Evolutionary conservation across 352 stramenopile species (phyloP).

Genomic region (Albugo laibachii): DNA sequence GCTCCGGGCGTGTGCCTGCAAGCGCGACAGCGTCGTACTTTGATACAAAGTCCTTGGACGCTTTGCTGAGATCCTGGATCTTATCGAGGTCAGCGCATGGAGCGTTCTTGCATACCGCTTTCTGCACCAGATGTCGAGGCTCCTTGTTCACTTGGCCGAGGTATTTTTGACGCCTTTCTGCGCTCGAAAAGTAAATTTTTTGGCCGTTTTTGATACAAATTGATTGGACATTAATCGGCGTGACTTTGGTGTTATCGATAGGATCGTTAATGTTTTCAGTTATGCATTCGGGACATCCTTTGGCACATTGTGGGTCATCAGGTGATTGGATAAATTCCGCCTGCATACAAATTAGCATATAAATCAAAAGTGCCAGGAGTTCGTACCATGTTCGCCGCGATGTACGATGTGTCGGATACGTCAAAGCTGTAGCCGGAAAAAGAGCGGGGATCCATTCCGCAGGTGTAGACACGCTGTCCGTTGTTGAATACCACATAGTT

Average conservation of each 20-base stretch:
- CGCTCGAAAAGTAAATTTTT: conserved; percentile 71
- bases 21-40: conserved; percentile 13
- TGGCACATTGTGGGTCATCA: conserved; percentile 10
- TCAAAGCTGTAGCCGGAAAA: conserved; percentile 25
- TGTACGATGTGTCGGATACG: conserved; percentile 41
- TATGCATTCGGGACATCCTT: conserved; percentile 22
- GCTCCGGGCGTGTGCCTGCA: conserved; percentile 4
- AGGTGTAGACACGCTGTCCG: conserved; percentile 53
- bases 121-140: conserved; percentile 28
- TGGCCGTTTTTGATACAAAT: conserved; percentile 54
- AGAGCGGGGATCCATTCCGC: conserved; percentile 38
- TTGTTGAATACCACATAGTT: conserved; percentile 44
- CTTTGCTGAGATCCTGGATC: conserved; percentile 27
- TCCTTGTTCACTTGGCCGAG: conserved; percentile 27
- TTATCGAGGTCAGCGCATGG: conserved; percentile 35
- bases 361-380: background rate
- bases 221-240: conserved; percentile 36
- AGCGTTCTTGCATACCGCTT: conserved; percentile 25
- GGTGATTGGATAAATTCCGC: conserved; percentile 14
- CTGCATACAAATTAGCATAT: conserved; percentile 6
- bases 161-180: conserved; percentile 41
- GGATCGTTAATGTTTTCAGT: conserved; percentile 27
- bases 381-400: conserved; percentile 55
- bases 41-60: conserved; percentile 14
- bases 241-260: conserved; percentile 32